These are phyloP conservation scores for Wickerhamomyces sp. DNA, from an alignment of 1,139 yeast genomes.

Conservation along the genomic window DNA sequence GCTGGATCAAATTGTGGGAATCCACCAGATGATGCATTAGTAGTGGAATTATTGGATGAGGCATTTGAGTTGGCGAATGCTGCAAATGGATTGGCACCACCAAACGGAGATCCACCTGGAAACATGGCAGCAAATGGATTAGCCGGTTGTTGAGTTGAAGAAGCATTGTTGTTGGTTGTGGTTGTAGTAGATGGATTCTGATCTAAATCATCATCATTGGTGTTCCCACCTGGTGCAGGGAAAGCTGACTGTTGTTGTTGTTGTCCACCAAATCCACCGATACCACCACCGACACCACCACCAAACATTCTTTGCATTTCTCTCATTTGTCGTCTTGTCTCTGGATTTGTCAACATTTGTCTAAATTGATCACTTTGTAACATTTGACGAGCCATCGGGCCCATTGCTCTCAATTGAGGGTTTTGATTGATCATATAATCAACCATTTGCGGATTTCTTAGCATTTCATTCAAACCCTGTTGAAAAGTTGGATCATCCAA, in stretches of 20 bases:
- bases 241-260: conserved; percentile 14
- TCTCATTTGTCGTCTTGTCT: conserved; percentile 78
- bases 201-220: conserved; percentile 7
- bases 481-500: conserved; percentile 78
- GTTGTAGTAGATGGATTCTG: background rate
- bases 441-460: conserved; percentile 74
- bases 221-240: conserved; percentile 31
- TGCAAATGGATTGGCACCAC: conserved; percentile 9
- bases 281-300: conserved; percentile 25
- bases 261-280: conserved; percentile 3
- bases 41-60: conserved; percentile 28
- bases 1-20: conserved; percentile 33
- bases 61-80: conserved; percentile 17
- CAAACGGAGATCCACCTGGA: conserved; percentile 32
- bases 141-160: conserved; percentile 8
- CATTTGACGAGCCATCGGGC: conserved; percentile 85
- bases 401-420: conserved; percentile 82
- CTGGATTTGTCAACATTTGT: conserved; percentile 82
- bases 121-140: conserved; percentile 28
- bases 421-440: conserved; percentile 79
- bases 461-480: conserved; percentile 75
- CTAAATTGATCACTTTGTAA: conserved; percentile 81
- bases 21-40: conserved; percentile 2
- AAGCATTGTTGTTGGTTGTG: conserved; percentile 16
- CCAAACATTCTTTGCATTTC: conserved; percentile 56